A percentile compares a stretch with the other conserved stretches of the same genome.
Conservation (phyloP, 2,329 filamentous ascomycete species). For the Pseudovirgaria hyperparasitica region DNA sequence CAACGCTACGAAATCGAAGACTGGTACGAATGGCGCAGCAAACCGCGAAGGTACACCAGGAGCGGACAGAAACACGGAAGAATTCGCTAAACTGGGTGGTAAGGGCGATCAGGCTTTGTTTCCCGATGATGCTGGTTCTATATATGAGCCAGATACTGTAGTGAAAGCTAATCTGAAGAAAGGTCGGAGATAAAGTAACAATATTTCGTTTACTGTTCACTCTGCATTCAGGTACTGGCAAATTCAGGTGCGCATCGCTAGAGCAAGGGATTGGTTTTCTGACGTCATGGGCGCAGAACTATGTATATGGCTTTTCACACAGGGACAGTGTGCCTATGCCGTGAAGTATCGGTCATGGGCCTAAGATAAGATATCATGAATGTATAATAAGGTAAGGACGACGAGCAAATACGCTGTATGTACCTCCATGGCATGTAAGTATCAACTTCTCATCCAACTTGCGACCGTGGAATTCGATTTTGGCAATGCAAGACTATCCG, state of each 20-base stretch:
- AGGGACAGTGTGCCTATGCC: no score
- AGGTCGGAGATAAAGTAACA: conserved; percentile 2
- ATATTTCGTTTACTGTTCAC: no score
- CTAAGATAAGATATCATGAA: no score
- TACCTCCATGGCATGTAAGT: no score
- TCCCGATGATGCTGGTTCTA: conserved; percentile 42
- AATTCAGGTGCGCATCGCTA: neutral
- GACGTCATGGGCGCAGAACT: neutral
- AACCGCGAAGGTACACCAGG: conserved; percentile 52
- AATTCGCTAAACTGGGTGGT: conserved; percentile 77
- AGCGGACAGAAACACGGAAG: conserved; percentile 51
- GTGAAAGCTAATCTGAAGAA: conserved; percentile 4
- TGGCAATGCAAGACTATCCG: no score
- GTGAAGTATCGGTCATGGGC: no score
- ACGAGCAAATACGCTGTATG: no score
- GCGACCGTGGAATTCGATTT: no score
- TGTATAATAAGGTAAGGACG: no score
- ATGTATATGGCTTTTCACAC: conserved; percentile 2
- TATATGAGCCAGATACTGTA: conserved; percentile 17
- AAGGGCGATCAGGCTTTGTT: conserved; percentile 74
- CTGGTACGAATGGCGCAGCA: conserved; percentile 15
- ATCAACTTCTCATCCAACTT: no score
- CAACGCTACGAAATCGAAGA: conserved; percentile 8
- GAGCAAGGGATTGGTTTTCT: neutral
- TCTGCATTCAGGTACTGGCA: neutral